Evolutionary conservation across 2,329 filamentous ascomycete species (phyloP).

Genomic region (Elsinoe fawcettii): DNA sequence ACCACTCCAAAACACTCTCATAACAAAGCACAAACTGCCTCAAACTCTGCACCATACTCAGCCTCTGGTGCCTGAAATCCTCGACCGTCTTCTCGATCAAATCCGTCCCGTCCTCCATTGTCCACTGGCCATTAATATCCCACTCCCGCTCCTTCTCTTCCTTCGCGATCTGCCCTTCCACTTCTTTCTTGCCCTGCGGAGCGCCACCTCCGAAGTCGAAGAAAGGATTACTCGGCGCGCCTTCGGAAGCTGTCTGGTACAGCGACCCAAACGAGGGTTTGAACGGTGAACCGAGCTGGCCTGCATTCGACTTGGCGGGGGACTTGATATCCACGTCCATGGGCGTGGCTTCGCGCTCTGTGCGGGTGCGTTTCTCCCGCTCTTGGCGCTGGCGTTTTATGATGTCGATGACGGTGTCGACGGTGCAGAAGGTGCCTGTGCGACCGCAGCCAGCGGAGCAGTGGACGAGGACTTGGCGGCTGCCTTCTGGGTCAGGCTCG

Average conservation of each 20-base stretch:
- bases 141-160: conserved; percentile 23
- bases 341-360: conserved; percentile 26
- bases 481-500: conserved; percentile 42
- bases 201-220: neutral
- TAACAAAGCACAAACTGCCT: conserved; percentile 94
- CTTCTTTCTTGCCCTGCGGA: neutral
- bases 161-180: conserved; percentile 15
- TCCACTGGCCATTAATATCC: conserved; percentile 48
- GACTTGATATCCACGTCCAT: conserved; percentile 37
- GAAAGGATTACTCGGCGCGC: conserved; percentile 17
- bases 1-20: conserved; percentile 87
- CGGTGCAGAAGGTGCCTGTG: conserved; percentile 92
- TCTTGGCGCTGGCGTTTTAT: conserved; percentile 66
- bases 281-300: neutral
- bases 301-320: neutral
- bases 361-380: conserved; percentile 25
- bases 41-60: conserved; percentile 95
- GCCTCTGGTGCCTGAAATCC: conserved; percentile 76
- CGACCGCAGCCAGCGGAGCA: conserved; percentile 94
- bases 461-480: conserved; percentile 78
- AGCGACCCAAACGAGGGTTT: neutral
- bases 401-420: conserved; percentile 94
- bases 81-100: conserved; percentile 81
- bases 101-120: conserved; percentile 64
- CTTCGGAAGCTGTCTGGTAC: conserved; percentile 18